phyloP scores from a whole-genome alignment of 805 yeast genomes.

The Huiozyma naganishii region DNA sequence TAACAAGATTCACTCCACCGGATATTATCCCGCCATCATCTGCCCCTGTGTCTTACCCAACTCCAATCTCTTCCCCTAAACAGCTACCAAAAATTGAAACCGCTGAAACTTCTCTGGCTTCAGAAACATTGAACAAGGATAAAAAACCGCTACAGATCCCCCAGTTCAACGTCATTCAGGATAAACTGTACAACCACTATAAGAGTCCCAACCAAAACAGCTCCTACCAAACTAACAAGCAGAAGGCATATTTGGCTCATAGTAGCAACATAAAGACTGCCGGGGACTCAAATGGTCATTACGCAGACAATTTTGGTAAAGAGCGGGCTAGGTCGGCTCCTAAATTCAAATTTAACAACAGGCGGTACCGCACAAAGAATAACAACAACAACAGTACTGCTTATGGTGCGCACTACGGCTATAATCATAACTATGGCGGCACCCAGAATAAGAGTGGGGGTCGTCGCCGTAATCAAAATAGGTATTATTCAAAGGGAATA shows the following conservation, averaged over 20 bases:
- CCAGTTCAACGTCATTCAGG: slow-evolving; percentile 4
- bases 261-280: not conserved
- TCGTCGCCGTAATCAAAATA: slow-evolving; percentile 2
- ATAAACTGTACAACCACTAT: slow-evolving; percentile 3
- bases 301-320: not conserved
- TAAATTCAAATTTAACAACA: slow-evolving; percentile 18
- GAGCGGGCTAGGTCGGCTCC: slow-evolving; percentile 24
- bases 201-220: slow-evolving; percentile 1
- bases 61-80: slow-evolving; percentile 18
- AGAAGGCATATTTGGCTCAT: too few relatives aligned
- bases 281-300: not conserved
- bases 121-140: not conserved
- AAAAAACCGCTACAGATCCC: slow-evolving; percentile 8
- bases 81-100: slow-evolving; percentile 12
- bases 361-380: slow-evolving; percentile 16
- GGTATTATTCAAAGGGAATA: slow-evolving; percentile 17
- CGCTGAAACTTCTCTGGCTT: slow-evolving; percentile 1
- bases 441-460: slow-evolving; percentile 5
- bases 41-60: slow-evolving; percentile 25
- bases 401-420: slow-evolving; percentile 5
- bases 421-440: slow-evolving; percentile 7
- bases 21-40: slow-evolving; percentile 20
- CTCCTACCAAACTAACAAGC: not conserved
- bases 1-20: slow-evolving; percentile 2
- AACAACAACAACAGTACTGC: slow-evolving; percentile 4